These are phyloP conservation scores for Ogataea nitratoaversa DNA, from an alignment of 805 yeast species.

Conservation along the genomic window DNA sequence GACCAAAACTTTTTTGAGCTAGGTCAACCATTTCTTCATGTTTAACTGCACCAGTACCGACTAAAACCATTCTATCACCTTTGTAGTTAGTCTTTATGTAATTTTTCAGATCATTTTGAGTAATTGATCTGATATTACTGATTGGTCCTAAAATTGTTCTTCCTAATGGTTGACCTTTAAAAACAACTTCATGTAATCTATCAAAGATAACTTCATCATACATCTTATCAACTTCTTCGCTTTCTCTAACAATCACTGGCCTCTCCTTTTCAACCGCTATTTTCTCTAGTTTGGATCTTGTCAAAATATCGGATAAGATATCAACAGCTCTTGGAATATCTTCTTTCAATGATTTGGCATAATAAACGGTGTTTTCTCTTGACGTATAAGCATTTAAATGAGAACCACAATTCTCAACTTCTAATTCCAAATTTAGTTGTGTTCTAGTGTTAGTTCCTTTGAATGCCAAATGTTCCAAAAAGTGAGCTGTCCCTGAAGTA, in stretches of 20 bases:
- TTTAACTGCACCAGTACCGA: constrained; percentile 91
- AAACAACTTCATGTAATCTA: constrained; percentile 90
- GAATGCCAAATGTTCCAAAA: constrained; percentile 92
- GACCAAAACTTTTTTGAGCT: constrained; percentile 76
- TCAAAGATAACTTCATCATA: constrained; percentile 98
- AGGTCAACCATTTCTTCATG: constrained; percentile 77
- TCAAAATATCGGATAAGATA: constrained; percentile 83
- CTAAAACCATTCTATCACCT: constrained; percentile 97
- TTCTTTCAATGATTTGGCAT: constrained; percentile 77
- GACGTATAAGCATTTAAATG: constrained; percentile 98
- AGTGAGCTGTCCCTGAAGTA: constrained; percentile 95
- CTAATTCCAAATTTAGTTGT: constrained; percentile 81
- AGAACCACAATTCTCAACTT: constrained; percentile 93
- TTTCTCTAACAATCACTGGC: constrained; percentile 92
- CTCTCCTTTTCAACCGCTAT: constrained; percentile 92
- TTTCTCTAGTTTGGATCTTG: constrained; percentile 76
- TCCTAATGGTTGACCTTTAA: constrained; percentile 87
- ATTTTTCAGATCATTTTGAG: constrained; percentile 67
- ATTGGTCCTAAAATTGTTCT: constrained; percentile 95
- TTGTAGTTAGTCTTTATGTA: constrained; percentile 85
- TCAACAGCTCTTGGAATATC: constrained; percentile 86
- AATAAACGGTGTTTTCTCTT: constrained; percentile 95
- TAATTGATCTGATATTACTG: constrained; percentile 76
- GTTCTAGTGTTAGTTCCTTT: constrained; percentile 85
- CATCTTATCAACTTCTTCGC: constrained; percentile 97